Base-by-base conservation (phyloP, 2,329 filamentous ascomycete genomes). In the Aspergillus sojae region DNA sequence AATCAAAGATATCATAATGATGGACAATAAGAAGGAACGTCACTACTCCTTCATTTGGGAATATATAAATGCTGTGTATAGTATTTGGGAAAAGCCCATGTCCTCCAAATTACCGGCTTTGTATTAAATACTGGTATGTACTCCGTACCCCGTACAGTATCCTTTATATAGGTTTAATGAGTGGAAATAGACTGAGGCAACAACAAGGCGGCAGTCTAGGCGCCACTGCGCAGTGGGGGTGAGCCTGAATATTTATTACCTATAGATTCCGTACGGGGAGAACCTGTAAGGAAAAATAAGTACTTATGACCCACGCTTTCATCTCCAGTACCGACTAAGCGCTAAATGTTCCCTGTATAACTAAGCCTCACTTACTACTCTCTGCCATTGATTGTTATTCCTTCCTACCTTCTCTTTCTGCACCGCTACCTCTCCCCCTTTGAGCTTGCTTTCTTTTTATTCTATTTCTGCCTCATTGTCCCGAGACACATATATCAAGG, bases 311-410 rank as follows among this genome's bases (percentile, higher is more conserved):
- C 46, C 19, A 14, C 26, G 4, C 16, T 50, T 28, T 48, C 39
- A 3, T 41, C 39, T n/a, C 39, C 39, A 41, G 19, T 41, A n/a
- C 39, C 39, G 16, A 41, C 19, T 36, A 36, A 52, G 46, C 26
- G 26, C 46, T 30, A 30, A 34, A 11, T 23, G 11, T 46, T 32
- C 32, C 28, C 52, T 46, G 28, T 32, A 45, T 21, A 52, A 53
- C 53, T 52, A 53, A 52, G 60, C 60, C 54, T 39, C 53, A 57
- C 46, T 23, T 46, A 12, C 30, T 45, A 14, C 41, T 45, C 30
- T 41, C 39, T 19, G 39, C 59, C 46, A 50, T 50, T 50, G 23
- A 50, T 50, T 30, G 23, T 32, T 52, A 12, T 4, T 36, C 48
- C 43, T 32, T 48, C 45, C 26, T n/a, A 58, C 45, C 55, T 28